Conservation (phyloP, 2,329 filamentous ascomycete species). For the Tympanopsis confertula region DNA sequence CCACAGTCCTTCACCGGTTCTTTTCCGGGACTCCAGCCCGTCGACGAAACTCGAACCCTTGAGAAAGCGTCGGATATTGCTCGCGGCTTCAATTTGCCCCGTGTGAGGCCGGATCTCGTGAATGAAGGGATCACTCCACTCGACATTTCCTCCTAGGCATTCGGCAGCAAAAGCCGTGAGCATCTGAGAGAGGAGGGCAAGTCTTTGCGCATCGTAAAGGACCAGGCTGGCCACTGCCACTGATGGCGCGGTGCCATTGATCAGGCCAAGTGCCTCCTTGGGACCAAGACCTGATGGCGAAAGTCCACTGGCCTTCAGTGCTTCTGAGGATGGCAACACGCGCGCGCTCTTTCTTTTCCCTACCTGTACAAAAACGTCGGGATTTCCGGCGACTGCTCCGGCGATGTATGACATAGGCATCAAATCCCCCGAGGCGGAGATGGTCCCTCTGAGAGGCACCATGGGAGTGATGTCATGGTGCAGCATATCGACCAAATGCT, state of each 20-base stretch:
- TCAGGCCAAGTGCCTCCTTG: slow-evolving; percentile 36
- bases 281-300: slow-evolving; percentile 24
- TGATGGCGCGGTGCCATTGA: slow-evolving; percentile 37
- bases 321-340: slow-evolving; percentile 15
- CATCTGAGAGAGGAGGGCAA: slow-evolving; percentile 40
- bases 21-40: slow-evolving; percentile 2
- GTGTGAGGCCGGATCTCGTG: slow-evolving; percentile 42
- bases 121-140: slow-evolving; percentile 48
- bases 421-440: slow-evolving; percentile 47
- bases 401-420: slow-evolving; percentile 43
- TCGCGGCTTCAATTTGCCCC: slow-evolving; percentile 45
- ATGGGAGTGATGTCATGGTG: slow-evolving; percentile 35
- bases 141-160: slow-evolving; percentile 39
- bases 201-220: slow-evolving; percentile 36
- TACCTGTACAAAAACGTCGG: slow-evolving; percentile 24
- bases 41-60: slow-evolving; percentile 30
- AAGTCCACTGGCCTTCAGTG: slow-evolving; percentile 15
- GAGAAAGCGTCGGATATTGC: slow-evolving; percentile 40
- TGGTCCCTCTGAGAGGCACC: slow-evolving; percentile 41
- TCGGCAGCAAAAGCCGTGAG: slow-evolving; percentile 51
- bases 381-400: slow-evolving; percentile 31
- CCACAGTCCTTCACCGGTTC: slow-evolving; percentile 23
- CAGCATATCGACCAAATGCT: slow-evolving; percentile 32
- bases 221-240: slow-evolving; percentile 31
- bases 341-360: slow-evolving; percentile 5